Evolutionary conservation across 2,329 filamentous ascomycete species (phyloP).

Genomic region (Ilyonectria sp.): DNA sequence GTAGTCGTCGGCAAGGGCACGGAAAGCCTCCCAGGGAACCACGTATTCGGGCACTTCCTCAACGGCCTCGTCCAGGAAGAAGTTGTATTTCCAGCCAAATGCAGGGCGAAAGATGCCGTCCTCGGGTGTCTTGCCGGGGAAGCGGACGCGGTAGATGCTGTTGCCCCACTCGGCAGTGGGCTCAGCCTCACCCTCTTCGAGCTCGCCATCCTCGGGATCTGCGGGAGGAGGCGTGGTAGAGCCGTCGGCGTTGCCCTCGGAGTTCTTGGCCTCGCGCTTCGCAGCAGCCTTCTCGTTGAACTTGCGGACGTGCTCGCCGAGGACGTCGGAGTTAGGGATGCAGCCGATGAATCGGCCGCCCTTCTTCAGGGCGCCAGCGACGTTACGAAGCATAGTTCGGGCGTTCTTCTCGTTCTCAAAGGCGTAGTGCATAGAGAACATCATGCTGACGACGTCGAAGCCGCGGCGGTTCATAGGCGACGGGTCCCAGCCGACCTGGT

Average conservation of each 20-base stretch:
- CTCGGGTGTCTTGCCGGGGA: constrained; percentile 84
- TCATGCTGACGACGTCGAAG: constrained; percentile 97
- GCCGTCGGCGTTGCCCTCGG: constrained; percentile 35
- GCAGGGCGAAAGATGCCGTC: constrained; percentile 95
- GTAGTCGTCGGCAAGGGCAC: constrained; percentile 94
- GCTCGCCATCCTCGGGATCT: constrained; percentile 59
- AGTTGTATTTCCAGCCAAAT: constrained; percentile 98
- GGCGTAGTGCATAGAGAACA: constrained; percentile 99
- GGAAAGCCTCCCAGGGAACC: constrained; percentile 97
- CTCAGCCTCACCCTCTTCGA: constrained; percentile 74
- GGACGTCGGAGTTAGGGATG: constrained; percentile 96
- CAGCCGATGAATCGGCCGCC: constrained; percentile 95
- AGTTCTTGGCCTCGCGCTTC: constrained; percentile 52
- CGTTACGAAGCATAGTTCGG: constrained; percentile 92
- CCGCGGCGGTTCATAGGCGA: constrained; percentile 82
- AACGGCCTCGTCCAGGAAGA: constrained; percentile 95
- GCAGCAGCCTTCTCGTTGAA: constrained; percentile 73
- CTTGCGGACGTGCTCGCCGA: constrained; percentile 82
- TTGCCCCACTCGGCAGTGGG: constrained; percentile 90
- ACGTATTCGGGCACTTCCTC: constrained; percentile 98
- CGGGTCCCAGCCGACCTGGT: constrained; percentile 88
- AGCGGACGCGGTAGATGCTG: constrained; percentile 90
- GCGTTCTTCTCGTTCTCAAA: constrained; percentile 95
- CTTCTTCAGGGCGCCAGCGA: constrained; percentile 91
- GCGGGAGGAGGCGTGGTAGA: constrained; percentile 46